Percentiles rank a stretch among this genome's conserved stretches.
These are phyloP conservation scores for Rhinocladiella similis DNA, from an alignment of 2,329 filamentous ascomycete species.

Conservation along the genomic window DNA sequence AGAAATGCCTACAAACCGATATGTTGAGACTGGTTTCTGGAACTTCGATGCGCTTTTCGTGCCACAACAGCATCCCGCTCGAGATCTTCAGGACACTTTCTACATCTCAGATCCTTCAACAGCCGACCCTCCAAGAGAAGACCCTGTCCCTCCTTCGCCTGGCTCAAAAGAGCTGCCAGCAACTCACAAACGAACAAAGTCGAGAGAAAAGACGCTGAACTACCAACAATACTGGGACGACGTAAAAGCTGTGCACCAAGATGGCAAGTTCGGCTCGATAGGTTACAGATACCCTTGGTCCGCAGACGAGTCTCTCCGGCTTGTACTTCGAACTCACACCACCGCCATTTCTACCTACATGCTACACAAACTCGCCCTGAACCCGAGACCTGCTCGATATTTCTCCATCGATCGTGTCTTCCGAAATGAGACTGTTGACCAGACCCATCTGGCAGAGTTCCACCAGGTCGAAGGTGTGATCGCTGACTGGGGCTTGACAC, in stretches of 20 bases:
- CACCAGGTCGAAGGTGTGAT: constrained; percentile 99
- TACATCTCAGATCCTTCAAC: constrained; percentile 87
- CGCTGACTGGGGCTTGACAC: constrained; percentile 88
- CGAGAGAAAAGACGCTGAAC: constrained; percentile 52
- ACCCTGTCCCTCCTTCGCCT: constrained; percentile 48
- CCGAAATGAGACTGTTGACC: constrained; percentile 95
- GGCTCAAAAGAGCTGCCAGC: constrained; percentile 45
- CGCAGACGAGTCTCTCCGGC: constrained; percentile 77
- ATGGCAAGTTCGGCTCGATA: constrained; percentile 90
- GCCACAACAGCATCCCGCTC: constrained; percentile 94
- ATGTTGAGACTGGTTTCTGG: constrained; percentile 97
- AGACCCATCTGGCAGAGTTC: constrained; percentile 95
- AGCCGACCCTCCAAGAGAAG: constrained; percentile 67
- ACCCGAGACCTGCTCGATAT: constrained; percentile 85
- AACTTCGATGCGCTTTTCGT: constrained; percentile 98
- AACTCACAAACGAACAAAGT: constrained; percentile 56
- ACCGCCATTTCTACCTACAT: constrained; percentile 89
- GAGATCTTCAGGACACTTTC: constrained; percentile 97
- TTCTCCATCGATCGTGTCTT: constrained; percentile 99
- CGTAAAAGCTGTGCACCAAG: constrained; percentile 81
- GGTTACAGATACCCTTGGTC: constrained; percentile 96
- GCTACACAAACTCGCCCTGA: constrained; percentile 82
- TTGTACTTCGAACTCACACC: constrained; percentile 94
- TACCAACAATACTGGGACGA: constrained; percentile 88
- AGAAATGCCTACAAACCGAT: constrained; percentile 94